Evolutionary conservation across 108 stramenopile species (phyloP).

Genomic region (Discostella stelligeroides): DNA sequence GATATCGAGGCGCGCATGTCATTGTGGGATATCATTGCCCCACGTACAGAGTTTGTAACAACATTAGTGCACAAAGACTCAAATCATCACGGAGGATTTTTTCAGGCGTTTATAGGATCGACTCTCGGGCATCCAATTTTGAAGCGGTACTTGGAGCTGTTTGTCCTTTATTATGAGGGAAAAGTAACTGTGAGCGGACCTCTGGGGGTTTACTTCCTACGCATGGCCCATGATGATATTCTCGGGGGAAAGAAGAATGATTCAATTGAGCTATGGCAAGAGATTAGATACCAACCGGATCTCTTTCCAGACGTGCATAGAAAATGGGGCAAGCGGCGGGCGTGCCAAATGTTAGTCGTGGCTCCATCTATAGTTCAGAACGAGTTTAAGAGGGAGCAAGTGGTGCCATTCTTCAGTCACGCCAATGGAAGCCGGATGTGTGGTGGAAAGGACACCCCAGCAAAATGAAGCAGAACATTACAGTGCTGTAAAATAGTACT

Average conservation of each 20-base stretch:
- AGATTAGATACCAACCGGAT: conserved; percentile 53
- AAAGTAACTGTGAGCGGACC: conserved; percentile 54
- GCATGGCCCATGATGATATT: conserved; percentile 72
- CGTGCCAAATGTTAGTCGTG: conserved; percentile 77
- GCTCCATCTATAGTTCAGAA: conserved; percentile 19
- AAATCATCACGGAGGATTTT: conserved; percentile 65
- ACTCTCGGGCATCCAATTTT: conserved; percentile 56
- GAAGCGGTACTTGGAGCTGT: conserved; percentile 69
- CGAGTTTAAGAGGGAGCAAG: conserved; percentile 12
- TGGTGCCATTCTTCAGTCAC: conserved; percentile 72
- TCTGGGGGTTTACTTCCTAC: conserved; percentile 70
- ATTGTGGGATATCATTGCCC: conserved; percentile 55
- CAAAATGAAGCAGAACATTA: neutral
- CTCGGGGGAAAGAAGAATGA: conserved; percentile 6
- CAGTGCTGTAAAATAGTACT: neutral
- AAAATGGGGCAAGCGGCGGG: conserved; percentile 71
- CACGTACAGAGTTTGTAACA: conserved; percentile 66
- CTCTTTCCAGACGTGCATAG: conserved; percentile 53
- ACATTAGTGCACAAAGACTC: conserved; percentile 69
- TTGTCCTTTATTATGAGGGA: conserved; percentile 67
- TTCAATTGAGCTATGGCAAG: conserved; percentile 68
- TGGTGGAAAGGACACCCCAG: conserved; percentile 42
- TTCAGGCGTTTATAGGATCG: conserved; percentile 81
- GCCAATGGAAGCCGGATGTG: conserved; percentile 83
- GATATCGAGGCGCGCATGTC: conserved; percentile 71